A percentile compares a stretch with the other conserved stretches of the same genome.
Conservation (phyloP, 352 stramenopile species). For the Pythium brassicae region DNA sequence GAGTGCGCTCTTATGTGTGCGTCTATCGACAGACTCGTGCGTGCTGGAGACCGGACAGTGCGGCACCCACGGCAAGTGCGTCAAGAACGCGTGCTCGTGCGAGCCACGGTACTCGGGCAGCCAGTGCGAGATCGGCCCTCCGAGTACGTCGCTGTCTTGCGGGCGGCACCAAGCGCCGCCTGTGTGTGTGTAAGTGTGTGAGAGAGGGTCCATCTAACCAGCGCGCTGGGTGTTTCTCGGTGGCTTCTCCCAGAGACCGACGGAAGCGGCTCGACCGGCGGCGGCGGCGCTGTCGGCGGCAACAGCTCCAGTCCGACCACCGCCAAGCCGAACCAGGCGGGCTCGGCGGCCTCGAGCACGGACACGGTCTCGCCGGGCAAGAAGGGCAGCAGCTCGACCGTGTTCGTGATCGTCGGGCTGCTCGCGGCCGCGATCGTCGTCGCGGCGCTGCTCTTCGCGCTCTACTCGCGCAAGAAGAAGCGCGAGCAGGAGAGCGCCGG, state of each 20-base stretch:
- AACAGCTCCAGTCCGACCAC: conserved; percentile 1
- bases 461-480: conserved; percentile 70
- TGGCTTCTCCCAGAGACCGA: neutral
- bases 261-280: conserved; percentile 9
- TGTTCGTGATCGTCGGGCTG: conserved; percentile 68
- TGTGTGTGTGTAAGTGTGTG: too few relatives aligned
- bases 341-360: conserved; percentile 11
- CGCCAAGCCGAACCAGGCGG: conserved; percentile 9
- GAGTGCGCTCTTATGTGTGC: too few relatives aligned
- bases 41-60: conserved; percentile 37
- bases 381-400: conserved; percentile 35
- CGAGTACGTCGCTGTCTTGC: too few relatives aligned
- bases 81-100: conserved; percentile 33
- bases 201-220: too few relatives aligned
- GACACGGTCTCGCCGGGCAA: conserved; percentile 19
- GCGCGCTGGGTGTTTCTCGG: neutral
- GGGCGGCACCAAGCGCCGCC: too few relatives aligned
- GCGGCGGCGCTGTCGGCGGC: conserved; percentile 3
- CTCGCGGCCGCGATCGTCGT: conserved; percentile 61
- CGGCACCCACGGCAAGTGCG: conserved; percentile 38
- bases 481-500: conserved; percentile 37
- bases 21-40: conserved; percentile 25
- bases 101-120: conserved; percentile 32
- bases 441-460: conserved; percentile 60
- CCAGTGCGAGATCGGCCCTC: conserved; percentile 43